A percentile compares a stretch with the other conserved stretches of the same genome.
These are phyloP conservation scores for Ananas comosus DNA, from an alignment of 176 grass and related monocot species.

Conservation along the genomic window DNA sequence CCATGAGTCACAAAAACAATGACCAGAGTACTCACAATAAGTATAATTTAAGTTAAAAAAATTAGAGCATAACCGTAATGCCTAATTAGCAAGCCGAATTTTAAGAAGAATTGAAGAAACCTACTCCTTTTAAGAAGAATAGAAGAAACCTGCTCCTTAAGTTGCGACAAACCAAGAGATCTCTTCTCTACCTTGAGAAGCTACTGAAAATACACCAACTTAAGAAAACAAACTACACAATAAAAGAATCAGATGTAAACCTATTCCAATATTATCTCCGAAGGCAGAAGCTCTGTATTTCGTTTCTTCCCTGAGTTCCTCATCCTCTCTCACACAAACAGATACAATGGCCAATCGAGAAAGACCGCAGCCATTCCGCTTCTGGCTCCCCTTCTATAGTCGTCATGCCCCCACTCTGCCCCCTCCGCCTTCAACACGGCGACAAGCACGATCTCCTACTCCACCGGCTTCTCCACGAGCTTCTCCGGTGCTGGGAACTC, in stretches of 20 bases:
- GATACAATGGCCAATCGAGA: slow-evolving; percentile 25
- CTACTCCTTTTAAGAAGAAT: too few species aligned
- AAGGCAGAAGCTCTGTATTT: slow-evolving; percentile 7
- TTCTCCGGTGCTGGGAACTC: background rate
- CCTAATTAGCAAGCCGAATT: too few species aligned
- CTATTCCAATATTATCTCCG: background rate
- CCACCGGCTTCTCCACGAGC: slow-evolving; percentile 3
- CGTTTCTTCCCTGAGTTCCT: background rate
- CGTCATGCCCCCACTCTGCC: background rate
- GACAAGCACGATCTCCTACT: slow-evolving; percentile 2
- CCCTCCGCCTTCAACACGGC: background rate
- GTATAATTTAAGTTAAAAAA: too few species aligned
- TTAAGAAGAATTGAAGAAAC: too few species aligned
- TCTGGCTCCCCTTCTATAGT: slow-evolving; percentile 44
- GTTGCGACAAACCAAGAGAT: background rate
- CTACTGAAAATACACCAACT: background rate
- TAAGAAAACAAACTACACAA: background rate
- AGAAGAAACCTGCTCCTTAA: background rate
- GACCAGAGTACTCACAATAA: too few species aligned
- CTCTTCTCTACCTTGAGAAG: background rate
- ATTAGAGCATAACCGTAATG: too few species aligned
- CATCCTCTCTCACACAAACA: background rate
- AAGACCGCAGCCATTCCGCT: slow-evolving; percentile 31
- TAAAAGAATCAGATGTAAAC: slow-evolving; percentile 2
- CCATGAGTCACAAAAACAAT: too few species aligned